Conservation (phyloP, 1,284 basidiomycete species). For the Ceraceosorus bombacis region DNA sequence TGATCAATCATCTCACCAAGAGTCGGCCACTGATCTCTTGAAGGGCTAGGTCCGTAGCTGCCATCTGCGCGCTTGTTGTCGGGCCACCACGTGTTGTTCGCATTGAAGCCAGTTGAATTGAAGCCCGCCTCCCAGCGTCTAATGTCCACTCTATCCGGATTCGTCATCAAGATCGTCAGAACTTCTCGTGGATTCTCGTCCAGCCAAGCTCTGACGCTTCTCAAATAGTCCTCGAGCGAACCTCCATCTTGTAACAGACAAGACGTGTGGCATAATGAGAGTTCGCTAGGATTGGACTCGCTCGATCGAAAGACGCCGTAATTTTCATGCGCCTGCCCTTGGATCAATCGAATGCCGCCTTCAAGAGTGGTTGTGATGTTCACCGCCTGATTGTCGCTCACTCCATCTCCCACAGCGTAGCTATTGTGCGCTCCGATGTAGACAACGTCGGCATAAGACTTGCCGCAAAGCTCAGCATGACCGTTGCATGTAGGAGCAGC, state of each 20-base stretch:
- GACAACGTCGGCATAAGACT: constrained; percentile 38
- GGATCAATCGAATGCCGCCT: constrained; percentile 1
- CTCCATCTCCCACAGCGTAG: constrained; percentile 31
- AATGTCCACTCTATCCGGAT: constrained; percentile 28
- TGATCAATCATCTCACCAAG: constrained; percentile 70
- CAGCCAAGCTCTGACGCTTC: constrained; percentile 69
- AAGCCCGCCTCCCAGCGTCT: constrained; percentile 54
- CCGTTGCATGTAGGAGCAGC: constrained; percentile 28
- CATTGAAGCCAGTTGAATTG: constrained; percentile 58
- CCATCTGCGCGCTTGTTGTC: neutral
- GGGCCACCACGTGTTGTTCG: neutral
- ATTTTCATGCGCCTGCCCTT: no score
- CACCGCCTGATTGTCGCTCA: constrained; percentile 27
- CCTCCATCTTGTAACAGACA: no score
- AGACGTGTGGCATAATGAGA: no score
- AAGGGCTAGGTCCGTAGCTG: constrained; percentile 27
- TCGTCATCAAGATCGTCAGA: constrained; percentile 42
- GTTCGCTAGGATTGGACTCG: no score
- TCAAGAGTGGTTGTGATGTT: constrained; percentile 54
- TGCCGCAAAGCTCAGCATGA: constrained; percentile 33
- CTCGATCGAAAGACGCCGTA: no score
- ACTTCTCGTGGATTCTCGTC: constrained; percentile 77
- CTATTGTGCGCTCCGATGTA: constrained; percentile 40
- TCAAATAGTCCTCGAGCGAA: no score
- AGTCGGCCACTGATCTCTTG: constrained; percentile 69